A percentile compares a stretch with the other conserved stretches of the same genome.
Conservation (phyloP, 768 basidiomycete species). For the Auriscalpium vulgare region DNA sequence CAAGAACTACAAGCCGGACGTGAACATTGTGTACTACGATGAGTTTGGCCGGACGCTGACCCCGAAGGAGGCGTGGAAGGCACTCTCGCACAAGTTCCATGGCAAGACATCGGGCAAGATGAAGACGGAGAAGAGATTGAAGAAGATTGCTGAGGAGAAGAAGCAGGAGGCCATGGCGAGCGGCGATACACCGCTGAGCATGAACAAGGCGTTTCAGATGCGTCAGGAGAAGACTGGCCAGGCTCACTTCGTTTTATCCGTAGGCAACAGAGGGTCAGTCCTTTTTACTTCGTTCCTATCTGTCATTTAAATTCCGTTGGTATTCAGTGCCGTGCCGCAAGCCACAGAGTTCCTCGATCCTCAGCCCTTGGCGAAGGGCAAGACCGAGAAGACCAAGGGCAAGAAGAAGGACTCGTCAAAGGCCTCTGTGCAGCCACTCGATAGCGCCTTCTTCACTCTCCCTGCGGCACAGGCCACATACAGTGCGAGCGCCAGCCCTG, state of each 20-base stretch:
- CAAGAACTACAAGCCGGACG: constrained; percentile 93
- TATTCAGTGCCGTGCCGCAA: constrained; percentile 75
- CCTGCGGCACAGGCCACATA: constrained; percentile 45
- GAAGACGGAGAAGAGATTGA: constrained; percentile 94
- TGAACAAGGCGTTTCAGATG: constrained; percentile 89
- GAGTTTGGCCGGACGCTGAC: constrained; percentile 86
- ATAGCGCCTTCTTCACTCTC: constrained; percentile 64
- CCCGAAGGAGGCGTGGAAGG: constrained; percentile 98
- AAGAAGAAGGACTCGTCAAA: constrained; percentile 67
- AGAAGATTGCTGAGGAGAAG: constrained; percentile 96
- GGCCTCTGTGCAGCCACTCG: constrained; percentile 36
- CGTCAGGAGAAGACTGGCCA: constrained; percentile 92
- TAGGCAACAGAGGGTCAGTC: constrained; percentile 84
- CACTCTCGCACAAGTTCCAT: constrained; percentile 95
- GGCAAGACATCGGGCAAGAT: constrained; percentile 94
- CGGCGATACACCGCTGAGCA: constrained; percentile 92
- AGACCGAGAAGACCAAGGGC: constrained; percentile 74
- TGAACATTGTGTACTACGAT: constrained; percentile 94
- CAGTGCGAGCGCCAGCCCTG: constrained; percentile 36
- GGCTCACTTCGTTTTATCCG: constrained; percentile 92
- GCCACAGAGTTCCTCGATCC: constrained; percentile 72
- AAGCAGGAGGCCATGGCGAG: constrained; percentile 91
- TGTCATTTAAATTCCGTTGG: constrained; percentile 9
- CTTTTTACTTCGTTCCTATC: neutral
- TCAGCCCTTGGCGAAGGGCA: constrained; percentile 75